Conservation (phyloP, 2,329 filamentous ascomycete species). For the Ophiostoma sp. region DNA sequence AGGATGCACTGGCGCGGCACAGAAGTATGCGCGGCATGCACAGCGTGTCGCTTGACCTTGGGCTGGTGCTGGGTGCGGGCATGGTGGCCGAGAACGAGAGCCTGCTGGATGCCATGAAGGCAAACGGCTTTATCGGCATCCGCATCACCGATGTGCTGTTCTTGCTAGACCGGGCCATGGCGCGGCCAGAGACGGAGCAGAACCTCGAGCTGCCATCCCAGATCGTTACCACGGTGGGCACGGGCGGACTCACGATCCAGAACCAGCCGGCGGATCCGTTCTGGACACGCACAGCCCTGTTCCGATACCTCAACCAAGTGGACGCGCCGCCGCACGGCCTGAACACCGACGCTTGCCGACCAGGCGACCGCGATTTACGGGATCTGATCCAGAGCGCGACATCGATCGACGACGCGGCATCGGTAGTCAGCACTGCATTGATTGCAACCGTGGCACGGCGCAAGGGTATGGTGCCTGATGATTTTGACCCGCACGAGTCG, state of each 20-base stretch:
- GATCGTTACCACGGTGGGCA: constrained; percentile 50
- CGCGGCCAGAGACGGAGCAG: constrained; percentile 31
- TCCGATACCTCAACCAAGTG: constrained; percentile 44
- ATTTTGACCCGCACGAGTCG: constrained; percentile 25
- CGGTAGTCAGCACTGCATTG: constrained; percentile 20
- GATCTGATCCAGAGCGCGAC: constrained; percentile 16
- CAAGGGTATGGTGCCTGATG: constrained; percentile 27
- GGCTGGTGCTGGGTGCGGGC: constrained; percentile 49
- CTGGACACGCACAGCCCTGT: constrained; percentile 48
- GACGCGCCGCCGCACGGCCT: constrained; percentile 38
- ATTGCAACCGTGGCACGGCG: constrained; percentile 26
- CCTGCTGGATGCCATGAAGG: constrained; percentile 45
- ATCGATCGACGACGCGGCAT: constrained; percentile 15
- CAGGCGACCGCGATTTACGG: constrained; percentile 16
- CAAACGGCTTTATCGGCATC: constrained; percentile 51
- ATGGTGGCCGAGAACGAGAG: constrained; percentile 49
- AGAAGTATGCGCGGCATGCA: constrained; percentile 31
- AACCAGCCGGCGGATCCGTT: constrained; percentile 51
- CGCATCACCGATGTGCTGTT: constrained; percentile 47
- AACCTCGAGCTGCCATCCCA: constrained; percentile 40
- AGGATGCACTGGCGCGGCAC: constrained; percentile 44
- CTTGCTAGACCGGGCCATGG: constrained; percentile 45
- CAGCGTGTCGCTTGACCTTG: constrained; percentile 47
- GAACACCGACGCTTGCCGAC: constrained; percentile 1
- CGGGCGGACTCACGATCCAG: constrained; percentile 49